These are phyloP conservation scores for Pythium dissimile DNA, from an alignment of 352 stramenopile genomes.

Conservation along the genomic window DNA sequence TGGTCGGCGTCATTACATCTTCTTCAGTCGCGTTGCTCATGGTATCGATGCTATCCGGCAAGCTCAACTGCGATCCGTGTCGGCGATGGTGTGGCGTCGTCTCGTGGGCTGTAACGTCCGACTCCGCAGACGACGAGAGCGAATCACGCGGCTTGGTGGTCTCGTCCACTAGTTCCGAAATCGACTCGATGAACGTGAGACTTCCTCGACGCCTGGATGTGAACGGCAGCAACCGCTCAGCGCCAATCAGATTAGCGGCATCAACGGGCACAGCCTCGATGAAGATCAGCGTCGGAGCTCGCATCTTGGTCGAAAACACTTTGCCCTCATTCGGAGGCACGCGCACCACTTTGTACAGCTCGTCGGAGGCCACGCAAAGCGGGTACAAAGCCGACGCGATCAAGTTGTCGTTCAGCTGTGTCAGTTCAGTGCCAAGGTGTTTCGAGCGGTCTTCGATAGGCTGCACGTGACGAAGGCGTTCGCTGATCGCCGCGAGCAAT, in stretches of 20 bases:
- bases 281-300: conserved; percentile 73
- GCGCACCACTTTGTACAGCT: conserved; percentile 68
- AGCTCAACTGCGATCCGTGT: conserved; percentile 24
- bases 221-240: conserved; percentile 45
- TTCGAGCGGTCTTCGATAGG: conserved; percentile 47
- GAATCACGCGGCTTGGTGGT: conserved; percentile 26
- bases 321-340: conserved; percentile 74
- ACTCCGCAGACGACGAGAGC: conserved; percentile 24
- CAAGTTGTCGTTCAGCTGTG: conserved; percentile 52
- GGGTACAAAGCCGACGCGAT: conserved; percentile 64
- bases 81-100: conserved; percentile 20
- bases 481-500: conserved; percentile 64
- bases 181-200: conserved; percentile 64
- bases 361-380: conserved; percentile 64
- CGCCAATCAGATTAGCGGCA: conserved; percentile 27
- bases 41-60: conserved; percentile 15
- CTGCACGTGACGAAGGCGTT: conserved; percentile 62
- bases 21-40: conserved; percentile 15
- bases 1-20: conserved; percentile 10
- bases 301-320: conserved; percentile 85
- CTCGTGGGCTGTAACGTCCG: conserved; percentile 5
- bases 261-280: conserved; percentile 67
- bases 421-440: conserved; percentile 43
- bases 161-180: conserved; percentile 29
- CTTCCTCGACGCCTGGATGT: conserved; percentile 45